These are phyloP conservation scores for Rhodotorula sp. DNA, from an alignment of 1,284 basidiomycete genomes.

Conservation along the genomic window DNA sequence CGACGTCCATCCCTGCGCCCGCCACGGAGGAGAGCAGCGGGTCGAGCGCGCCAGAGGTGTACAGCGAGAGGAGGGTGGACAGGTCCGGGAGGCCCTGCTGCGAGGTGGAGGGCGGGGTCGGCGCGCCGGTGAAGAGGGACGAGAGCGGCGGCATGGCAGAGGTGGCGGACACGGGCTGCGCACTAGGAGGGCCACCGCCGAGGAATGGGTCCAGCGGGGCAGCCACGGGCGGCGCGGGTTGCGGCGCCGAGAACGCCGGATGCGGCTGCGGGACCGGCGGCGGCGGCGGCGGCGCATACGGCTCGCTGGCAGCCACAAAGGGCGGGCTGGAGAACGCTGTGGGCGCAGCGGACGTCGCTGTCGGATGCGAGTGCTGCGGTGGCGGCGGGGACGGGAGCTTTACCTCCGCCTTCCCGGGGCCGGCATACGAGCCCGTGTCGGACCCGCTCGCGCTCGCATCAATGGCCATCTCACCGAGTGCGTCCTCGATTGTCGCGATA, in stretches of 20 bases:
- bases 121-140: not conserved
- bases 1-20: constrained; percentile 13
- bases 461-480: not conserved
- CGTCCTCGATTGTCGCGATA: constrained; percentile 19
- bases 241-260: not conserved
- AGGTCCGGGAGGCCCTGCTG: constrained; percentile 19
- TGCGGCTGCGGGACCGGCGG: too few species aligned
- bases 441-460: not conserved
- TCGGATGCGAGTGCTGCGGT: too few species aligned
- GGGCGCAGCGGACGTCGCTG: too few species aligned
- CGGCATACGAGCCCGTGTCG: too few species aligned
- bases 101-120: not conserved
- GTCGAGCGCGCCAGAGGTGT: constrained; percentile 13
- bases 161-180: not conserved
- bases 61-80: constrained; percentile 21
- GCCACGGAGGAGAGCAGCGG: not conserved
- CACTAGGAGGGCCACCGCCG: too few species aligned
- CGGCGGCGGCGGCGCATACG: not conserved
- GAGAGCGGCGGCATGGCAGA: constrained; percentile 1
- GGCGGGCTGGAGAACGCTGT: not conserved
- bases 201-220: too few species aligned
- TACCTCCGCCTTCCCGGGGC: not conserved
- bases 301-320: not conserved
- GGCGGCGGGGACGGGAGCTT: not conserved
- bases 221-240: not conserved